These are phyloP conservation scores for Penicillium sp. DNA, from an alignment of 2,329 filamentous ascomycete genomes.

Conservation along the genomic window DNA sequence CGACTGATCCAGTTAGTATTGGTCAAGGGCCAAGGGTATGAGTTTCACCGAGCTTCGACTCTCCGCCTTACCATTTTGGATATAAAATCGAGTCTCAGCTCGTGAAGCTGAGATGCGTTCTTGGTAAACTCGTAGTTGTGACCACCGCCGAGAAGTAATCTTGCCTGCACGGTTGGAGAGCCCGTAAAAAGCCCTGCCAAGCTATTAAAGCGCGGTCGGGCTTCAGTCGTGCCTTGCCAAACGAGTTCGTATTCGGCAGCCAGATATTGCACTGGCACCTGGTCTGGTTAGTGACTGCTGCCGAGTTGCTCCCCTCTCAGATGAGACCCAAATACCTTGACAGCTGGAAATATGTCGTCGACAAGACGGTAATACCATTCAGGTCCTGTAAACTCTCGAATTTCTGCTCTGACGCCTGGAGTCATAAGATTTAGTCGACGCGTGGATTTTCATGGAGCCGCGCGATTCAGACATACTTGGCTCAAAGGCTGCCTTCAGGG, in stretches of 20 bases:
- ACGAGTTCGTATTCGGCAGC: constrained; percentile 5
- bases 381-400: not conserved
- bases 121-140: constrained; percentile 7
- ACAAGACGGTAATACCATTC: constrained; percentile 3
- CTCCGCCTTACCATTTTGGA: constrained; percentile 2
- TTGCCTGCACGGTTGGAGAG: constrained; percentile 1
- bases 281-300: not conserved
- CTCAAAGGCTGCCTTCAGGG: constrained; percentile 1
- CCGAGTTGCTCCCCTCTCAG: not conserved
- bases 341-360: constrained; percentile 4
- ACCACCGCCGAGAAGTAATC: constrained; percentile 1
- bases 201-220: not conserved
- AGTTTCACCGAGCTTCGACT: not conserved
- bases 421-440: not conserved
- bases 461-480: not conserved
- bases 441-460: not conserved
- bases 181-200: constrained; percentile 1
- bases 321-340: not conserved
- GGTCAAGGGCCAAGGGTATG: too few species aligned
- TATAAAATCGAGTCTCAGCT: constrained; percentile 1
- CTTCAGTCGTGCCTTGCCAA: not conserved
- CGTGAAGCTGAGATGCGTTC: not conserved
- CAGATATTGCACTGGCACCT: constrained; percentile 5
- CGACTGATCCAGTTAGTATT: not conserved
- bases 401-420: constrained; percentile 2